Evolutionary conservation across 1,284 basidiomycete genomes (phyloP).

Genomic region (Ceratobasidium sp.): DNA sequence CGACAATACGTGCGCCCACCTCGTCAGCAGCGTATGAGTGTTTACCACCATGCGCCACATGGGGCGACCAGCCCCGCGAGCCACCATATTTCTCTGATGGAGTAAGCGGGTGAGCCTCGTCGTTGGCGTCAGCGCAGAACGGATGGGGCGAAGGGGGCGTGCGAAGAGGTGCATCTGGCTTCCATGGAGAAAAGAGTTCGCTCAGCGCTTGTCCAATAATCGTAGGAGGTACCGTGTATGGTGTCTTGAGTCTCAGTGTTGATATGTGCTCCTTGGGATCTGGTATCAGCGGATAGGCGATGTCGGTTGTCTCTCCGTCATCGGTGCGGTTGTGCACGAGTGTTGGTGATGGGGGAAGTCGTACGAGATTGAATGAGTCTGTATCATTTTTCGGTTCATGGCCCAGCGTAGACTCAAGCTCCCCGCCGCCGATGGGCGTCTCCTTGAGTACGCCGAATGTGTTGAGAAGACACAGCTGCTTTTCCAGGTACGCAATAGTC

Average conservation of each 20-base stretch:
- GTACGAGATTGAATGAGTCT: slow-evolving; percentile 34
- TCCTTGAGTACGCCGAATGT: slow-evolving; percentile 34
- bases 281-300: slow-evolving; percentile 37
- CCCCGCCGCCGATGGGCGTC: slow-evolving; percentile 36
- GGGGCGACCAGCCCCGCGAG: slow-evolving; percentile 33
- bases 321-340: slow-evolving; percentile 32
- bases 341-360: slow-evolving; percentile 25
- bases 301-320: slow-evolving; percentile 32
- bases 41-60: slow-evolving; percentile 36
- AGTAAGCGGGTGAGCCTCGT: slow-evolving; percentile 34
- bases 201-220: slow-evolving; percentile 35
- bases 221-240: slow-evolving; percentile 36
- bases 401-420: slow-evolving; percentile 17
- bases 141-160: slow-evolving; percentile 31
- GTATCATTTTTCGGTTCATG: slow-evolving; percentile 21
- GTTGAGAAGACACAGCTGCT: slow-evolving; percentile 29
- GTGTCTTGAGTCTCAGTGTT: slow-evolving; percentile 28
- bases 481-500: slow-evolving; percentile 37
- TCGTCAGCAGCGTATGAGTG: slow-evolving; percentile 37
- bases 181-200: slow-evolving; percentile 37
- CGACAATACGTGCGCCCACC: slow-evolving; percentile 34
- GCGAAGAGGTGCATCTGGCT: slow-evolving; percentile 21
- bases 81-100: slow-evolving; percentile 34
- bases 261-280: slow-evolving; percentile 31
- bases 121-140: slow-evolving; percentile 40